These are phyloP conservation scores for Cucumis hystrix DNA, from an alignment of 306 rosid genomes.

Conservation along the genomic window DNA sequence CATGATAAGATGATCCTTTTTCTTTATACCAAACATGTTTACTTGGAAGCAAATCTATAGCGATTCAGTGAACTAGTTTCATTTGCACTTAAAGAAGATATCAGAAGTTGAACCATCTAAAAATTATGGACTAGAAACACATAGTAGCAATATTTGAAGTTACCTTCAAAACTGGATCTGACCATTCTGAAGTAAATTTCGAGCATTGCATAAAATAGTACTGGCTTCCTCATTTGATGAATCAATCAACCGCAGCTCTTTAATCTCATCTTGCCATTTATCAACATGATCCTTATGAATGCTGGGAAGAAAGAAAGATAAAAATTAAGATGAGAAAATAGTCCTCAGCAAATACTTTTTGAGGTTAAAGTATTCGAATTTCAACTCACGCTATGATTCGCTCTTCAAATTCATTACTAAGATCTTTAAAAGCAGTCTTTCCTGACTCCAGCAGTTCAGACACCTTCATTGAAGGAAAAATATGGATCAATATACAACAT, in stretches of 20 bases:
- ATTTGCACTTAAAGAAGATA: background rate
- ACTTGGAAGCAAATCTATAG: background rate
- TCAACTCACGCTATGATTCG: constrained; percentile 47
- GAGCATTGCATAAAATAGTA: constrained; percentile 54
- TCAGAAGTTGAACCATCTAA: background rate
- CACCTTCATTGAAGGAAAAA: constrained; percentile 28
- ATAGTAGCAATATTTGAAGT: background rate
- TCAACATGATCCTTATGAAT: constrained; percentile 63
- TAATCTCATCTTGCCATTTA: constrained; percentile 78
- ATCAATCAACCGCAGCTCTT: constrained; percentile 47
- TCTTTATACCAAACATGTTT: background rate
- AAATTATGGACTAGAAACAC: background rate
- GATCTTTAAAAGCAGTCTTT: constrained; percentile 49
- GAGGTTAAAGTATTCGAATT: background rate
- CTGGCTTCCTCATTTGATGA: constrained; percentile 61
- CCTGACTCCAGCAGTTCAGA: constrained; percentile 74
- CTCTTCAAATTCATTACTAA: constrained; percentile 63
- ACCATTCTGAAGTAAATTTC: constrained; percentile 42
- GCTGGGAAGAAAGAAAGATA: constrained; percentile 20
- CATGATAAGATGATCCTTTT: background rate
- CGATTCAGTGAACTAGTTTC: background rate
- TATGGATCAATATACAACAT: background rate
- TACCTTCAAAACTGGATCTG: constrained; percentile 35
- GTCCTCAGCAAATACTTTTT: background rate
- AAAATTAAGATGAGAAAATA: background rate